Evolutionary conservation across 2,329 filamentous ascomycete genomes (phyloP).

Genomic region (Dactylellina cionopaga): DNA sequence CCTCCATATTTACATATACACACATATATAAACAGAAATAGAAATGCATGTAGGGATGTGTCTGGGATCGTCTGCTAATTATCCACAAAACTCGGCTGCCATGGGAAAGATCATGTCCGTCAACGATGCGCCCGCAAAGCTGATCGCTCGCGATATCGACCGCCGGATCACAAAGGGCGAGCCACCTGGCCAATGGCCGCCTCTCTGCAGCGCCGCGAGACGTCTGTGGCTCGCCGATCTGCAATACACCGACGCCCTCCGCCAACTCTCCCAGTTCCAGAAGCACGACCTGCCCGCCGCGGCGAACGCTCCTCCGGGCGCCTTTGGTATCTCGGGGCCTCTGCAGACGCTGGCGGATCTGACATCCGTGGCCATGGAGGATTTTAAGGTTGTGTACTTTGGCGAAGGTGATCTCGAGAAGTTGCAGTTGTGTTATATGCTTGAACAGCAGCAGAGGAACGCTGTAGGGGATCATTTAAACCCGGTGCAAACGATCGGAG

Average conservation of each 20-base stretch:
- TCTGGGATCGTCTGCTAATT: neutral
- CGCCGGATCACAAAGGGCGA: constrained; percentile 53
- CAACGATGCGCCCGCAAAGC: constrained; percentile 50
- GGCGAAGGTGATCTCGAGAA: constrained; percentile 52
- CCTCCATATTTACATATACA: neutral
- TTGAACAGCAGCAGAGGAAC: constrained; percentile 56
- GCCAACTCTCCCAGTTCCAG: constrained; percentile 48
- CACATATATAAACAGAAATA: neutral
- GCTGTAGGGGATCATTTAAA: constrained; percentile 54
- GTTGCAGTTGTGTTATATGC: constrained; percentile 54
- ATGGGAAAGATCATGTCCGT: constrained; percentile 41
- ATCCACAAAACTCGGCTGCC: neutral
- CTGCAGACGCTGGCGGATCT: constrained; percentile 56
- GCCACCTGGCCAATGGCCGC: constrained; percentile 54
- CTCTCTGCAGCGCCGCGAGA: constrained; percentile 53
- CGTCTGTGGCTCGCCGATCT: constrained; percentile 54
- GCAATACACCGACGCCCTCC: constrained; percentile 46
- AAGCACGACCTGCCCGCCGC: constrained; percentile 38
- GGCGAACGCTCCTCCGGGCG: constrained; percentile 50
- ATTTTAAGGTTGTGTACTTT: constrained; percentile 55
- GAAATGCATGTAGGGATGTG: neutral
- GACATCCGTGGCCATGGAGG: constrained; percentile 55
- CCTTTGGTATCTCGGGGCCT: constrained; percentile 54
- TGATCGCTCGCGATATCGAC: constrained; percentile 55
- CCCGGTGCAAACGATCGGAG: constrained; percentile 54